These are phyloP conservation scores for Neostapfia colusana DNA, from an alignment of 176 grass and related monocot species.

Conservation along the genomic window DNA sequence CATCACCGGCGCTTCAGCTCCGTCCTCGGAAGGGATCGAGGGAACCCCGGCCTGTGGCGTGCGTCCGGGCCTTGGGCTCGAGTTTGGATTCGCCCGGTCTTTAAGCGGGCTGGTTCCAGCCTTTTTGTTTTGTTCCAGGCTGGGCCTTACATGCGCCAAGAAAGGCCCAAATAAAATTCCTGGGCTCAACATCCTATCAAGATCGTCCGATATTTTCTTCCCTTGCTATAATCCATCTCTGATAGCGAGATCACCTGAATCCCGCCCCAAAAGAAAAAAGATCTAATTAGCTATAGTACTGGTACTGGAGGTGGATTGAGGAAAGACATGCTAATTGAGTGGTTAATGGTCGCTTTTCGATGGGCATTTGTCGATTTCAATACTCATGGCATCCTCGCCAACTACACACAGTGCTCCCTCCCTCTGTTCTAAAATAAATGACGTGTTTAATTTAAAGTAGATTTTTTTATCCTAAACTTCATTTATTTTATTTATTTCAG, in stretches of 20 bases:
- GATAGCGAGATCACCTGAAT: background rate
- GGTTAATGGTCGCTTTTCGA: background rate
- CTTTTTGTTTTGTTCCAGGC: background rate
- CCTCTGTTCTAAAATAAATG: too few relatives aligned
- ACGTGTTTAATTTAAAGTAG: too few relatives aligned
- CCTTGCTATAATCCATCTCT: background rate
- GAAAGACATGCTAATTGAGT: background rate
- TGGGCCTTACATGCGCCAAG: background rate
- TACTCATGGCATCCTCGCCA: background rate
- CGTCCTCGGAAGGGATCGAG: too few relatives aligned
- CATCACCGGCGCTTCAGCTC: slow-evolving; percentile 36
- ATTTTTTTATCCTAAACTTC: too few relatives aligned
- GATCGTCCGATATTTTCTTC: background rate
- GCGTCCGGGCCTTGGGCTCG: background rate
- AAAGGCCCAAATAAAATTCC: background rate
- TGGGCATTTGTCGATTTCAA: background rate
- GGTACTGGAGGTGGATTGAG: background rate
- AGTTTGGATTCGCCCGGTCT: background rate
- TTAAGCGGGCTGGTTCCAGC: background rate
- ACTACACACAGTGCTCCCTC: too few relatives aligned
- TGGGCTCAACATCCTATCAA: background rate
- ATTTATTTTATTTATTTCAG: too few relatives aligned
- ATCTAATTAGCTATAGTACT: background rate
- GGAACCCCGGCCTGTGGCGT: background rate
- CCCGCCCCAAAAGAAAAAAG: background rate